Evolutionary conservation across 2,329 filamentous ascomycete species (phyloP).

Genomic region (Epichloe elymi): DNA sequence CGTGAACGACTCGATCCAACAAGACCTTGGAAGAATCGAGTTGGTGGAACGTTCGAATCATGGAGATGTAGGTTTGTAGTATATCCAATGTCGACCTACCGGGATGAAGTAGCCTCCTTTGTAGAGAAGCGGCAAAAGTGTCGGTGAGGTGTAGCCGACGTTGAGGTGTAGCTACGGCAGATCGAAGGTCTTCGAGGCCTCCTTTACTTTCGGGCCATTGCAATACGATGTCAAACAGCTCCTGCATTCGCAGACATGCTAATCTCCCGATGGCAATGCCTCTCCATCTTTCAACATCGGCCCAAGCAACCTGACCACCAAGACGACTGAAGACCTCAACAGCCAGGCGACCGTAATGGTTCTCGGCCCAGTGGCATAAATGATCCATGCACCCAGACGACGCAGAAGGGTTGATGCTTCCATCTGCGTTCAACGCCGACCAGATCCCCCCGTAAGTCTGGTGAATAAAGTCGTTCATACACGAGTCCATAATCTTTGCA

Average conservation of each 20-base stretch:
- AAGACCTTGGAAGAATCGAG: conserved; percentile 68
- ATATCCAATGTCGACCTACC: conserved; percentile 66
- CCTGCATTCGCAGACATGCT: conserved; percentile 53
- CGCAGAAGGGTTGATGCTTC: conserved; percentile 2
- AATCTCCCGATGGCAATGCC: conserved; percentile 56
- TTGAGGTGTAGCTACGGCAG: conserved; percentile 54
- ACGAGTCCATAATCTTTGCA: conserved; percentile 54
- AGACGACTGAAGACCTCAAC: conserved; percentile 44
- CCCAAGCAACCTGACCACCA: conserved; percentile 32
- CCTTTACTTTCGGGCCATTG: conserved; percentile 60
- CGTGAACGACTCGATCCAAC: conserved; percentile 58
- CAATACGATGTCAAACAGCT: conserved; percentile 69
- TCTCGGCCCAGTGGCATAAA: conserved; percentile 54
- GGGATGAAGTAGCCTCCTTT: conserved; percentile 56
- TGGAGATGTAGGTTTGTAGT: conserved; percentile 62
- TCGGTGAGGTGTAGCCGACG: conserved; percentile 58
- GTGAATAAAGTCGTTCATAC: conserved; percentile 50
- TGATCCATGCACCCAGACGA: conserved; percentile 37
- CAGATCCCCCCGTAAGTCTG: conserved; percentile 52
- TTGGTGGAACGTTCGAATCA: conserved; percentile 64
- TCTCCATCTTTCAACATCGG: conserved; percentile 55
- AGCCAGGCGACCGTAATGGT: conserved; percentile 51
- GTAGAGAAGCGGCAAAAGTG: conserved; percentile 52
- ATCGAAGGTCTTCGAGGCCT: conserved; percentile 61
- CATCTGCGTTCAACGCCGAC: conserved; percentile 18